Percentiles rank a stretch among this genome's conserved stretches.
phyloP scores from a whole-genome alignment of 2,329 filamentous ascomycete species.

The Didymella keratinophila region DNA sequence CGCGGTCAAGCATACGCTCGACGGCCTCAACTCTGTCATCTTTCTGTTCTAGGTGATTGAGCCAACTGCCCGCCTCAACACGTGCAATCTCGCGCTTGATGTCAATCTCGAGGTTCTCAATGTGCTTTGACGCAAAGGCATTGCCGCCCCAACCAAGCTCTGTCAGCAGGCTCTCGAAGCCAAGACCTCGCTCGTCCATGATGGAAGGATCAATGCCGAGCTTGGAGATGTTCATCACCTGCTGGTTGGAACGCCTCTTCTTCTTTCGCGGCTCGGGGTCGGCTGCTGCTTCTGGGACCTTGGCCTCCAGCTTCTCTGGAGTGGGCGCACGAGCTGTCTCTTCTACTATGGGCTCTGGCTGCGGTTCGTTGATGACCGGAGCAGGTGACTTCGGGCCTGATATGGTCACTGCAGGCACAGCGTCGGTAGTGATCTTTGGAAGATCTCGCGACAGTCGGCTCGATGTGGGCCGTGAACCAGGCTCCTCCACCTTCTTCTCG shows the following conservation, averaged over 20 bases:
- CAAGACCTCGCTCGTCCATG: slow-evolving; percentile 77
- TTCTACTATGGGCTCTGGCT: slow-evolving; percentile 24
- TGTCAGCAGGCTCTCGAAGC: slow-evolving; percentile 83
- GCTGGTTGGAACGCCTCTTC: slow-evolving; percentile 73
- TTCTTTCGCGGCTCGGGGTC: slow-evolving; percentile 62
- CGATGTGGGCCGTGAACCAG: slow-evolving; percentile 27
- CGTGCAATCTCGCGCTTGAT: slow-evolving; percentile 88
- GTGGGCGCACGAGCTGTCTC: slow-evolving; percentile 50
- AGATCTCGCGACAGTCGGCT: slow-evolving; percentile 42
- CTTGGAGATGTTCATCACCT: slow-evolving; percentile 77
- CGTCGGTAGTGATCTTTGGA: slow-evolving; percentile 42
- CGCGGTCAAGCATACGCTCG: slow-evolving; percentile 82
- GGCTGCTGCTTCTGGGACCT: slow-evolving; percentile 21
- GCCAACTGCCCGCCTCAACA: slow-evolving; percentile 91
- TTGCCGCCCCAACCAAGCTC: slow-evolving; percentile 90
- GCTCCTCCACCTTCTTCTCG: slow-evolving; percentile 38
- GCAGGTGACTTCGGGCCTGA: slow-evolving; percentile 42
- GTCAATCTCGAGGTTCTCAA: slow-evolving; percentile 82
- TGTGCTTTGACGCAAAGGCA: slow-evolving; percentile 74
- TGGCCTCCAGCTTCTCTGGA: slow-evolving; percentile 35
- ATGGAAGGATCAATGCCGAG: slow-evolving; percentile 79
- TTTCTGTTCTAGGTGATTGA: slow-evolving; percentile 82
- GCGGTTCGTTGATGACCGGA: slow-evolving; percentile 25
- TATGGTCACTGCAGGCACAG: slow-evolving; percentile 46
- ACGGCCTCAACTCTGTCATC: slow-evolving; percentile 90